Percentiles rank a stretch among this genome's conserved stretches.
Conservation (phyloP, 805 yeast species). For the Kazachstania martiniae region DNA sequence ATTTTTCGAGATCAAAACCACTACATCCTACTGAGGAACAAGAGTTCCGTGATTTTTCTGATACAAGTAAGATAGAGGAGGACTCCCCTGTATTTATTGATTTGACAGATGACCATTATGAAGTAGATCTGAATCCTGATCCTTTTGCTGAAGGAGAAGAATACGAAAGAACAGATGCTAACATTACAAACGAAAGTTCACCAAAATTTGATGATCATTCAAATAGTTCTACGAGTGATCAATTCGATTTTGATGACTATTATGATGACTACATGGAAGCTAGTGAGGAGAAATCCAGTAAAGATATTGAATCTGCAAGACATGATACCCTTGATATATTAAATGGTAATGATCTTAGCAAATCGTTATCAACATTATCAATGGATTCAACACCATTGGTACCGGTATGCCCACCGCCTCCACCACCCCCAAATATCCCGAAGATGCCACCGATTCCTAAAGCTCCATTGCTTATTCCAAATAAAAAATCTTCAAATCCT, state of each 20-base stretch:
- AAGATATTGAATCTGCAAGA: conserved; percentile 8
- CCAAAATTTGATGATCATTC: neutral
- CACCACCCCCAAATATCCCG: conserved; percentile 1
- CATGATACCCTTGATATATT: conserved; percentile 9
- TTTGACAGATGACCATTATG: neutral
- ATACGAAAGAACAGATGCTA: too few species aligned
- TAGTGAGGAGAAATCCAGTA: conserved; percentile 10
- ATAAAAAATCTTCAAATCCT: neutral
- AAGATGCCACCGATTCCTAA: neutral
- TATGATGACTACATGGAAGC: conserved; percentile 8
- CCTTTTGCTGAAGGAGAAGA: neutral
- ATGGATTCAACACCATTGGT: conserved; percentile 2
- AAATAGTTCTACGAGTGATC: conserved; percentile 3
- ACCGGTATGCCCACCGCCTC: too few species aligned
- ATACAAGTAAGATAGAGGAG: too few species aligned
- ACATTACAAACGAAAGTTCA: neutral
- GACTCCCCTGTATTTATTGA: too few species aligned
- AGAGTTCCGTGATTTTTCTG: too few species aligned
- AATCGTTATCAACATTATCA: neutral
- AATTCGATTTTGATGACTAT: conserved; percentile 9
- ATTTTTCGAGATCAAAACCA: too few species aligned
- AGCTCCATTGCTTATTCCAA: neutral
- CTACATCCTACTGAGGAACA: too few species aligned
- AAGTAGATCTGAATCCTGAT: neutral
- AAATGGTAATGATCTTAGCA: conserved; percentile 3